Evolutionary conservation across 1,284 basidiomycete species (phyloP).

Genomic region (Cryptococcus sp.): DNA sequence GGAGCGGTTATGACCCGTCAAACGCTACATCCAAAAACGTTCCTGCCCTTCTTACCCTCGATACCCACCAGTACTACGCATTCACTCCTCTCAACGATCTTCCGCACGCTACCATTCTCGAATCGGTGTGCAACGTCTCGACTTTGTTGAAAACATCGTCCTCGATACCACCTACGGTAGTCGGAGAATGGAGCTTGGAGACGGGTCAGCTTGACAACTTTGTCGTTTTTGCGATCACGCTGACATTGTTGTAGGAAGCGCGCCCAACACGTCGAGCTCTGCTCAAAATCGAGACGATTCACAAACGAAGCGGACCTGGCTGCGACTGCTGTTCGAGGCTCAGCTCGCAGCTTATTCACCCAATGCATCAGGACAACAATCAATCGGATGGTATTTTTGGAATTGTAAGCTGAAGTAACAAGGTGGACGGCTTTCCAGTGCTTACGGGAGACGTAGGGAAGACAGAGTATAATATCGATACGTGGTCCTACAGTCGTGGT

Average conservation of each 20-base stretch:
- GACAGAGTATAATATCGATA: constrained; percentile 37
- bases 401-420: constrained; percentile 32
- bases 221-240: neutral
- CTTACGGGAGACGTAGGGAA: constrained; percentile 32
- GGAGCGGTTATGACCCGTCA: constrained; percentile 35
- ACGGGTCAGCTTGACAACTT: constrained; percentile 24
- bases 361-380: constrained; percentile 20
- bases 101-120: constrained; percentile 34
- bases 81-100: constrained; percentile 40
- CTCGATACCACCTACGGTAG: constrained; percentile 24
- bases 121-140: constrained; percentile 43
- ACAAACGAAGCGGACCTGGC: constrained; percentile 42
- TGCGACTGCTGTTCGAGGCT: constrained; percentile 41
- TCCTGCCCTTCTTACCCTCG: constrained; percentile 27
- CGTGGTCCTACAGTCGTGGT: constrained; percentile 31
- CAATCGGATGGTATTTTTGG: constrained; percentile 40
- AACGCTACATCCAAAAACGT: constrained; percentile 14
- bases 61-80: constrained; percentile 48
- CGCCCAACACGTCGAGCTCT: constrained; percentile 23
- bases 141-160: constrained; percentile 28
- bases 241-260: constrained; percentile 10
- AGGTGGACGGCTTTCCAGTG: constrained; percentile 30
- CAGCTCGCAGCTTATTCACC: constrained; percentile 42
- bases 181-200: constrained; percentile 48
- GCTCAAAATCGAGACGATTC: constrained; percentile 20